phyloP scores from a whole-genome alignment of 1,284 basidiomycete genomes.

The Phylloboletellus chloephorus region DNA sequence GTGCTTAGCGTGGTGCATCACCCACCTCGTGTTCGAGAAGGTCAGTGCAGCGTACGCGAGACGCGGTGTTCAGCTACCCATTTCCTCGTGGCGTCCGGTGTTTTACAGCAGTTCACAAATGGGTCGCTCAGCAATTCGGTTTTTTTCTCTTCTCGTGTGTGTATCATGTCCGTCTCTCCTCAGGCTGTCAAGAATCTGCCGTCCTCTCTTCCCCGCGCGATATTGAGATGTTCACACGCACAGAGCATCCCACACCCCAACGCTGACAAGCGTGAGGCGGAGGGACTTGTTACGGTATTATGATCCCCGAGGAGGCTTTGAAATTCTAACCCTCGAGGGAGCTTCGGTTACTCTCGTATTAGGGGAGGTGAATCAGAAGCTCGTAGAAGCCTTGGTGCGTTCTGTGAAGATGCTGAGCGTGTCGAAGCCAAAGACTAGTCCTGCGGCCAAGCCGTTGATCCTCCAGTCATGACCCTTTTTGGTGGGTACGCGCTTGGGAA shows the following conservation, averaged over 20 bases:
- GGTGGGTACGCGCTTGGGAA: conserved; percentile 15
- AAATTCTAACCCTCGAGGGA: conserved; percentile 43
- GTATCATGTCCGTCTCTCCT: conserved; percentile 2
- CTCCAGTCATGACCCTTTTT: conserved; percentile 14
- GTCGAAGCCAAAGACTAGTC: conserved; percentile 36
- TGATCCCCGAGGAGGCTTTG: conserved; percentile 32
- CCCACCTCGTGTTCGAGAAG: conserved; percentile 41
- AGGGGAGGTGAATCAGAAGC: conserved; percentile 45
- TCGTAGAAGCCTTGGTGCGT: conserved; percentile 33
- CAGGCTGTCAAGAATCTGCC: conserved; percentile 13
- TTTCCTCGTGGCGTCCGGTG: conserved; percentile 9
- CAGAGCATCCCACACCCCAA: conserved; percentile 14
- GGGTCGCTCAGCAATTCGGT: too few species aligned
- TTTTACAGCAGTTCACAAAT: not conserved
- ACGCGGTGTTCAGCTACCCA: conserved; percentile 10
- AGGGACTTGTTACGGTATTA: conserved; percentile 17
- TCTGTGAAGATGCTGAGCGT: conserved; percentile 34
- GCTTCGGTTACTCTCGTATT: conserved; percentile 39
- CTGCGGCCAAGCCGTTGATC: conserved; percentile 16
- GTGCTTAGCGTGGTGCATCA: conserved; percentile 43
- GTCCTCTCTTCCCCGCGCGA: conserved; percentile 11
- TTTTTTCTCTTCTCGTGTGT: too few species aligned
- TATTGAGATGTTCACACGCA: conserved; percentile 16
- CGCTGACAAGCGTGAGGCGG: conserved; percentile 15
- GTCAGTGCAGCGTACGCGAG: conserved; percentile 27